Percentiles rank a stretch among this genome's conserved stretches.
Evolutionary conservation across 805 yeast genomes (phyloP).

Genomic region (Saccharomycopsis lassenensis): DNA sequence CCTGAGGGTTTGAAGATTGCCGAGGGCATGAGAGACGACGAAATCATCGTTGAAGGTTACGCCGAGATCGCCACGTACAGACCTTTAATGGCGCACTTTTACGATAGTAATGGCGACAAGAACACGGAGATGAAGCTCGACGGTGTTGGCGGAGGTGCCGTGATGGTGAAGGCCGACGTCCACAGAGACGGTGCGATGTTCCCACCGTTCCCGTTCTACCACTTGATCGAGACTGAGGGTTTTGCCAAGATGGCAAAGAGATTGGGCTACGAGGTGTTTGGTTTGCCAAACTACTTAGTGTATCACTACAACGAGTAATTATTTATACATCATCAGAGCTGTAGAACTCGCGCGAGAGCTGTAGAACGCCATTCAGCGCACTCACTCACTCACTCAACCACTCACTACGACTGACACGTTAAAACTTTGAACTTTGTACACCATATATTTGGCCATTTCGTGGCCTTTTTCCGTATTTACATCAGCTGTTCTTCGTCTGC

Average conservation of each 20-base stretch:
- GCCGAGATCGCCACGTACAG: slow-evolving; percentile 88
- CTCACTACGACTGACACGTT: too few species aligned
- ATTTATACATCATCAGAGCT: too few species aligned
- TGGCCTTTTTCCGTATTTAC: not conserved
- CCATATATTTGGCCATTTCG: too few species aligned
- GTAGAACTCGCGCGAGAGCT: too few species aligned
- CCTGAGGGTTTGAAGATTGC: slow-evolving; percentile 77
- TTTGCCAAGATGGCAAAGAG: slow-evolving; percentile 98
- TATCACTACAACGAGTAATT: slow-evolving; percentile 86
- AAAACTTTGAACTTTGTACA: too few species aligned
- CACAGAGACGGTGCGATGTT: slow-evolving; percentile 99
- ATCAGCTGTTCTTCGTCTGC: slow-evolving; percentile 6
- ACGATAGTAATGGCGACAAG: slow-evolving; percentile 51
- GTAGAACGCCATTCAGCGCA: too few species aligned
- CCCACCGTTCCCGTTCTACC: slow-evolving; percentile 96
- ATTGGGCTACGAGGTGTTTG: slow-evolving; percentile 81
- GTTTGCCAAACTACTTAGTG: slow-evolving; percentile 89
- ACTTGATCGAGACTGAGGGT: slow-evolving; percentile 95
- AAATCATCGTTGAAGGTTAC: slow-evolving; percentile 91
- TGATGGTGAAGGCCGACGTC: slow-evolving; percentile 92
- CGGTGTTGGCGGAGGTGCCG: slow-evolving; percentile 98
- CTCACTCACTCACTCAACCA: too few species aligned
- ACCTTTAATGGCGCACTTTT: slow-evolving; percentile 85
- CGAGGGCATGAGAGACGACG: slow-evolving; percentile 64
- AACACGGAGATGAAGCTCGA: slow-evolving; percentile 74